phyloP scores from a whole-genome alignment of 1,284 basidiomycete genomes.

The Pyrrhoderma lamaoense region DNA sequence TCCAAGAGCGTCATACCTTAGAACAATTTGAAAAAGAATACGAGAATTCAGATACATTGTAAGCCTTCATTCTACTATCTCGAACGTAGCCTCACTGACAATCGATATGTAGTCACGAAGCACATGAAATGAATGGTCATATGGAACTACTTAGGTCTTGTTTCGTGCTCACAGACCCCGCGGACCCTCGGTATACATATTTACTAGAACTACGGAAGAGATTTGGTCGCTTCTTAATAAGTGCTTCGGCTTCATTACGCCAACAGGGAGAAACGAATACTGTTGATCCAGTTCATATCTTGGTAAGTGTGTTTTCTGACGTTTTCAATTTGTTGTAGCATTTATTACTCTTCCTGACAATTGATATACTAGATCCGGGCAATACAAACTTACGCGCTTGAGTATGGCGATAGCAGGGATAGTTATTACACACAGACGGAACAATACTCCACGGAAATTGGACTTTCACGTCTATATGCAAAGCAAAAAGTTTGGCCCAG shows the following conservation, averaged over 20 bases:
- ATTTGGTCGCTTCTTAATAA: slow-evolving; percentile 66
- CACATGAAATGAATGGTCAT: slow-evolving; percentile 66
- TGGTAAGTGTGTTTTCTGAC: slow-evolving; percentile 38
- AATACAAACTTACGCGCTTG: slow-evolving; percentile 58
- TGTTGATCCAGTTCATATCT: slow-evolving; percentile 73
- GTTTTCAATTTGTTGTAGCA: not conserved
- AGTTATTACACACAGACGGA: slow-evolving; percentile 56
- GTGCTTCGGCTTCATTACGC: slow-evolving; percentile 60
- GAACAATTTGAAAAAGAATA: slow-evolving; percentile 36
- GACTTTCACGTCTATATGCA: slow-evolving; percentile 57
- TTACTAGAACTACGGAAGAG: slow-evolving; percentile 53
- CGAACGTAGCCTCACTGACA: no score
- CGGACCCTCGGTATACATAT: slow-evolving; percentile 62
- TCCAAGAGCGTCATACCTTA: slow-evolving; percentile 41
- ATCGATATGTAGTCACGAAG: slow-evolving; percentile 41
- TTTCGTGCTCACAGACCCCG: slow-evolving; percentile 60
- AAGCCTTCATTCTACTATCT: slow-evolving; percentile 22
- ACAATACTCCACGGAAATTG: slow-evolving; percentile 53
- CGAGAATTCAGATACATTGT: slow-evolving; percentile 56
- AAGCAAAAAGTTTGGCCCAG: slow-evolving; percentile 67
- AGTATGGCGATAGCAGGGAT: slow-evolving; percentile 64
- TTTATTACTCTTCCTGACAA: not conserved
- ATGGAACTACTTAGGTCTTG: slow-evolving; percentile 55
- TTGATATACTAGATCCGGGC: slow-evolving; percentile 42
- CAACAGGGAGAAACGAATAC: slow-evolving; percentile 81